These are phyloP conservation scores for Corinectria fuckeliana DNA, from an alignment of 2,329 filamentous ascomycete species.

Conservation along the genomic window DNA sequence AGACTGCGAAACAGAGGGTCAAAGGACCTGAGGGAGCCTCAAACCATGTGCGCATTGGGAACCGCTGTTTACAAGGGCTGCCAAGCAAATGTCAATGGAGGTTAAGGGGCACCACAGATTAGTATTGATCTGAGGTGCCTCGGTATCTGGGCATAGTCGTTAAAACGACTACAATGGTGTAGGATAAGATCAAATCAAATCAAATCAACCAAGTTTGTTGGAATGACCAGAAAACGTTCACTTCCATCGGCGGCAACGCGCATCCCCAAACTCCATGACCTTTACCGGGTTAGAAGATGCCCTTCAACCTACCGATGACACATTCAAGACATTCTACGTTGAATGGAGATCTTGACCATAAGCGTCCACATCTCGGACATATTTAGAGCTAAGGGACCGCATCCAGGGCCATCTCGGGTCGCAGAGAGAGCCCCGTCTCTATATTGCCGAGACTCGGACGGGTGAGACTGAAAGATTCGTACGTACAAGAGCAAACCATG, in stretches of 20 bases:
- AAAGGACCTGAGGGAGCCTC: not conserved
- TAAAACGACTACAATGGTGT: too few relatives aligned
- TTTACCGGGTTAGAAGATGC: constrained; percentile 1
- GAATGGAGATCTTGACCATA: not conserved
- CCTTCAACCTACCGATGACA: constrained; percentile 3
- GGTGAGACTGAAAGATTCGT: not conserved
- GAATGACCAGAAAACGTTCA: too few relatives aligned
- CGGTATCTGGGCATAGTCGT: too few relatives aligned
- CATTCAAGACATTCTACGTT: constrained; percentile 9
- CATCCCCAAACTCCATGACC: too few relatives aligned
- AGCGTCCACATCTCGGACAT: not conserved
- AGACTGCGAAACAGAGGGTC: not conserved
- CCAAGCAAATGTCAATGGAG: not conserved
- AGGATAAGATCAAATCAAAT: too few relatives aligned
- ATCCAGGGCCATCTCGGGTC: not conserved
- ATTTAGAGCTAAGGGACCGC: not conserved
- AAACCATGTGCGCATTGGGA: not conserved
- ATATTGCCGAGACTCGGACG: not conserved
- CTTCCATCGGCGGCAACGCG: too few relatives aligned
- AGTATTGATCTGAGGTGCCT: too few relatives aligned
- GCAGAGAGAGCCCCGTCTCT: not conserved
- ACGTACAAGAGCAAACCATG: not conserved
- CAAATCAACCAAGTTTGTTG: too few relatives aligned
- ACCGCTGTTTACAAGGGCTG: not conserved
- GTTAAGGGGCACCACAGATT: too few relatives aligned